These are phyloP conservation scores for Pleomassaria siparia DNA, from an alignment of 2,329 filamentous ascomycete genomes.

Conservation along the genomic window DNA sequence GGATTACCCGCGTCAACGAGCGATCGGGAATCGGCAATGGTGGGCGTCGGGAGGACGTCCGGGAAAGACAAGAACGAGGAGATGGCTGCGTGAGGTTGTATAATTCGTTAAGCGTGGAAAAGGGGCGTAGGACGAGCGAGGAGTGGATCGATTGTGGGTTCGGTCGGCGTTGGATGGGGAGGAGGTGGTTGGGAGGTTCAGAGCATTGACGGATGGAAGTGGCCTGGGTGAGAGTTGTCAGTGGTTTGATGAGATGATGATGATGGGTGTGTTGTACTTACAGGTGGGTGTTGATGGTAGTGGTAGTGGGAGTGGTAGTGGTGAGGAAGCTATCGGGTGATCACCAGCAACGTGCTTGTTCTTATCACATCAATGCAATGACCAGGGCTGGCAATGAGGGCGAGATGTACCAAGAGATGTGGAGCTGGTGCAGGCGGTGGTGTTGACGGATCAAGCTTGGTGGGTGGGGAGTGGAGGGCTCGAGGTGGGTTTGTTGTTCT, in stretches of 20 bases:
- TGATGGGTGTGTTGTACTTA: too few relatives aligned
- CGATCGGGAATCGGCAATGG: constrained; percentile 27
- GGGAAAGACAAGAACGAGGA: constrained; percentile 24
- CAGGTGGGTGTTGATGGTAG: too few relatives aligned
- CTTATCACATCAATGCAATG: constrained; percentile 38
- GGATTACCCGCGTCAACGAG: constrained; percentile 45
- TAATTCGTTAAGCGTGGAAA: constrained; percentile 43
- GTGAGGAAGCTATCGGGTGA: constrained; percentile 21
- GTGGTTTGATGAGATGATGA: too few relatives aligned
- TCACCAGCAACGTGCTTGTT: constrained; percentile 29
- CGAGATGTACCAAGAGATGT: constrained; percentile 19
- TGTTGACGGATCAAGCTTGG: background rate
- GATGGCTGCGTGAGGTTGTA: constrained; percentile 41
- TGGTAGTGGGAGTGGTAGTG: too few relatives aligned
- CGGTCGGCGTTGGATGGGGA: constrained; percentile 32
- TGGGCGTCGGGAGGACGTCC: constrained; percentile 29
- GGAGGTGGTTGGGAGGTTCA: constrained; percentile 23
- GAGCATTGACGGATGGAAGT: constrained; percentile 22
- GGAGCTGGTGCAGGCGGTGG: constrained; percentile 7
- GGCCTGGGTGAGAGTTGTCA: constrained; percentile 5
- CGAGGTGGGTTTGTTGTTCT: constrained; percentile 23
- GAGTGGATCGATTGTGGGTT: constrained; percentile 25
- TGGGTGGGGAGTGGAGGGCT: constrained; percentile 5
- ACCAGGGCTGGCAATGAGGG: constrained; percentile 16
- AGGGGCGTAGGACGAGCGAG: constrained; percentile 29